Base-by-base conservation (phyloP, 148 eudicot species). In the Rhododendron ovatum region DNA sequence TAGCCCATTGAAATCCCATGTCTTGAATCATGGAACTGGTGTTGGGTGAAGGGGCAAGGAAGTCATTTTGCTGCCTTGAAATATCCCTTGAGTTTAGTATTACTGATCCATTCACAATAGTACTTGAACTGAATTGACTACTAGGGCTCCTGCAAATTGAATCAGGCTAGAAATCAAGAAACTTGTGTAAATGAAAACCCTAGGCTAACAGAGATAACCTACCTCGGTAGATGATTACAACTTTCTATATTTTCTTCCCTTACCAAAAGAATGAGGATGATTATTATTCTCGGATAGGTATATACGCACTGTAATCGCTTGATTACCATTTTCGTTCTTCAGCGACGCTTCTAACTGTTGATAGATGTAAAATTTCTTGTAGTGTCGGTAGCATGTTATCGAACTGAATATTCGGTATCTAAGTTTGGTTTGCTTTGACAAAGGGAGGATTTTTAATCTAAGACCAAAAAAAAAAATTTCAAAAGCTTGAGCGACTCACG, bases 11-110 rank as follows among this genome's bases (percentile, higher is more conserved):
- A 89, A 87, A 92, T 8, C 89, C 89, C 78, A 91, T 78, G 83
- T 91, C 91, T 91, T 93, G 94, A 89, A 88, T 85, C 90, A 91
- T 87, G 81, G 90, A 79, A 81, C 78, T 86, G 82, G 57, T 85
- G 83, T 78, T 82, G 57, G 59, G 82, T 0, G 89, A 85, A 82
- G 91, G 83, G 82, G 15, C 18, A 67, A 76, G 57, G 85, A 63
- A 26, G 86, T 87, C 87, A 69, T 89, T 83, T 84, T 79, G 76
- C 84, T 83, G 78, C 55, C 74, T 79, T 41, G 79, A 20, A 86
- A 71, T 71, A 71, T 74, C 84, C 24, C 84, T 85, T 48, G 87
- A 80, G 77, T 76, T 74, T 22, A 82, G 50, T 37, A 84, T 28
- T 74, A 63, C 71, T 89, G 74, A 26, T 67, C 87, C 90, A 86